Base-by-base conservation (phyloP, 495 filamentous ascomycete species). In the Umbilicaria muhlenbergii region DNA sequence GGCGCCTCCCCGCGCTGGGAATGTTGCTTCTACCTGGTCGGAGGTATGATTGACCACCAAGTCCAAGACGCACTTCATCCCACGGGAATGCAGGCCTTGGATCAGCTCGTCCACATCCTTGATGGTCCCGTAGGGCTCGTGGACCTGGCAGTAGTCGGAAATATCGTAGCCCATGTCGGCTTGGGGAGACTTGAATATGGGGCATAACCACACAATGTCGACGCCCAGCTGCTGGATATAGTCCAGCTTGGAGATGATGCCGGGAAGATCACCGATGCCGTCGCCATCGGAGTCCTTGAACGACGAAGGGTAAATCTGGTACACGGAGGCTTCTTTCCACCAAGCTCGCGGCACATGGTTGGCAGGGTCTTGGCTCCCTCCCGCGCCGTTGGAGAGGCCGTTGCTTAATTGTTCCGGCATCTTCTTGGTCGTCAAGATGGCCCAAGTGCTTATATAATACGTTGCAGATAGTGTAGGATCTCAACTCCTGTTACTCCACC, bases 231-330 rank as follows among this genome's bases (percentile, higher is more conserved):
- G 54, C 43, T 73, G 61, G 46, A 84, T 71, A 51, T 84, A 78
- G 52, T 78, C 73, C 12, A 84, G 58, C 51, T 78, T 69, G 14
- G 73, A 73, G 33, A 75, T 71, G 35, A 83, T 75, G 12, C 80
- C 80, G 1, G 66, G 74, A 32, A 83, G 72, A 51, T 83, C 79
- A 11, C 80, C 80, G 46, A 77, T 63, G 31, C 80, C 80, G 55
- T 81, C 77, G 41, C 68, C 64, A 51, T 81, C 78, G 32, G 74
- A 74, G 56, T 83, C 80, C 18, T 74, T 70, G 61, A 72, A 83
- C 7, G 67, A 73, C 3, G 76, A 69, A 2, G 78, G 78, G 62
- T 78, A 84, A 43, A 84, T 77, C 51, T 84, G 80, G 52, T 84
- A 83, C 35, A 81, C 71, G 15, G 59, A 68, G 44, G 48, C 58